These are phyloP conservation scores for Spinellus fusiger DNA, from an alignment of 192 early-diverging fungal species.

Conservation along the genomic window DNA sequence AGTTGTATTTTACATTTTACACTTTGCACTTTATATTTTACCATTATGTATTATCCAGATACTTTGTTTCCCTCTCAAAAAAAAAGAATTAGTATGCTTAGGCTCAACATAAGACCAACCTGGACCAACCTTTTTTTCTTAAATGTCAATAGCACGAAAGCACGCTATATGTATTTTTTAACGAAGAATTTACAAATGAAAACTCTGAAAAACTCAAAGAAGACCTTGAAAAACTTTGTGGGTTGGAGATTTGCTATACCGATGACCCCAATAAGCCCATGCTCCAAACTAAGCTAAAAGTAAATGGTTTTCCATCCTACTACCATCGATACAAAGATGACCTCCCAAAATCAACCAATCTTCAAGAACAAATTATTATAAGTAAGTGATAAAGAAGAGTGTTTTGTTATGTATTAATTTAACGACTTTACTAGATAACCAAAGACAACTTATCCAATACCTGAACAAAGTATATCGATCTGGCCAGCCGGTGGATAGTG, in stretches of 20 bases:
- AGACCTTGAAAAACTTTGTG: background rate
- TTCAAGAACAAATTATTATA: slow-evolving; percentile 5
- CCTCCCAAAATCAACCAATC: slow-evolving; percentile 4
- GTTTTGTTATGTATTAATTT: slow-evolving; percentile 2
- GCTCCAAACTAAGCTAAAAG: background rate
- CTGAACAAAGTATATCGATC: slow-evolving; percentile 5
- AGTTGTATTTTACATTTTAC: background rate
- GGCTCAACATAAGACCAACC: background rate
- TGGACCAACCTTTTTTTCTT: background rate
- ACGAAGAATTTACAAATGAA: background rate
- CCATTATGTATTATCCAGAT: background rate
- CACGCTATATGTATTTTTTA: background rate
- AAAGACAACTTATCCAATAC: slow-evolving; percentile 4
- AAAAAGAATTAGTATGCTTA: background rate
- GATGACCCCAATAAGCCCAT: background rate
- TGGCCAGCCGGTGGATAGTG: background rate
- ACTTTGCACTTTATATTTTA: background rate
- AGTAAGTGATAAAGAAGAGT: slow-evolving; percentile 9
- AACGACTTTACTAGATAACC: slow-evolving; percentile 9
- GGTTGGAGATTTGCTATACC: background rate
- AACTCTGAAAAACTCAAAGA: background rate
- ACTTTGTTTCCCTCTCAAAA: background rate
- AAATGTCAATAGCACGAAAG: background rate
- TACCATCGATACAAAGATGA: background rate
- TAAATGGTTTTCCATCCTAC: background rate